Conservation (phyloP, 371 early-diverging fungal genomes). For the Mortierella sp. region DNA sequence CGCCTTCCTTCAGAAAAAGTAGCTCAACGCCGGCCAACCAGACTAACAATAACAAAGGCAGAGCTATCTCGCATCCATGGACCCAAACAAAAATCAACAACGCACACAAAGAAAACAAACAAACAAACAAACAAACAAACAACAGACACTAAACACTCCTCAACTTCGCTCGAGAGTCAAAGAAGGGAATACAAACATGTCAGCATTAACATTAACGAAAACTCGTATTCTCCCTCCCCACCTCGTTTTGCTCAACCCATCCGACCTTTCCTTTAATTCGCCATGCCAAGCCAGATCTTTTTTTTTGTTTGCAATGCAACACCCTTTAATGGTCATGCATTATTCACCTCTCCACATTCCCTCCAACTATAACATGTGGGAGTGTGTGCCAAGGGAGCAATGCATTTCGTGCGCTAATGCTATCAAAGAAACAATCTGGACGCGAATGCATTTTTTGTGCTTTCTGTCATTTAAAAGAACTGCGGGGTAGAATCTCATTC, state of each 20-base stretch:
- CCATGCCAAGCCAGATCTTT: neutral
- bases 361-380: neutral
- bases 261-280: neutral
- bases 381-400: neutral
- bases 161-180: neutral
- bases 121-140: neutral
- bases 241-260: neutral
- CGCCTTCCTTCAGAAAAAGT: neutral
- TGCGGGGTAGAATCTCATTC: neutral
- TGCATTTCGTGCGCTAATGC: neutral
- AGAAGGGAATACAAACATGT: slow-evolving; percentile 9
- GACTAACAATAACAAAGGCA: neutral
- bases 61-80: slow-evolving; percentile 4
- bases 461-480: neutral
- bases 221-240: neutral
- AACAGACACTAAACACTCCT: neutral
- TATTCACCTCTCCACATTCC: neutral
- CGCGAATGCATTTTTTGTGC: neutral
- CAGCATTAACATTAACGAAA: neutral
- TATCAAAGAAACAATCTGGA: neutral
- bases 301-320: neutral
- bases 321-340: neutral
- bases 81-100: slow-evolving; percentile 1
- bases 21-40: neutral
- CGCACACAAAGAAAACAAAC: neutral